Evolutionary conservation across 2,329 filamentous ascomycete genomes (phyloP), one percentile per base, ranked within the genome.

Genomic region (Thermomyces lanuginosus): DNA sequence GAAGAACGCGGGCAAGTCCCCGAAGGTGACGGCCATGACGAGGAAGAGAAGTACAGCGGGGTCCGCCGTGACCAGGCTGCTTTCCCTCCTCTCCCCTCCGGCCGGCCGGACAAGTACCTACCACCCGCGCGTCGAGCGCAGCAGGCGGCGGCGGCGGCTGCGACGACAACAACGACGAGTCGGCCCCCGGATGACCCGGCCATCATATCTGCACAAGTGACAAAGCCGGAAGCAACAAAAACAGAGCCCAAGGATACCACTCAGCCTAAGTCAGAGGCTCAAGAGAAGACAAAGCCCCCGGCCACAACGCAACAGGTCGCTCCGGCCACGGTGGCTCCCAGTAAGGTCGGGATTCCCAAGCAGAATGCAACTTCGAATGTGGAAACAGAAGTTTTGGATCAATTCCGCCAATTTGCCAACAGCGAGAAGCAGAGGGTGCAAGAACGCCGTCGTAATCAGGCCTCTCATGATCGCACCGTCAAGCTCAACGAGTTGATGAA

Each of bases 21-120:
- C 6, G 65, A 69, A 20, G 68, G 76, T 27, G 72, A 73, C 27
- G 75, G 71, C 8, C 53, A 66, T 15, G 81, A 92, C 37, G 89
- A 98, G 54, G 89, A 98, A 57, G 84, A 91, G 47, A 93, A 89
- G 48, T 95, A 95, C 56, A 93, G 84, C 46, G 86, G 86, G 47
- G 89, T 98, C 29, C 76, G 76, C 35, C 74, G 86, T 37, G 74
- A 79, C 21, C 45, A 50, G 21, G 44, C 46, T 30, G 58, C 61
- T 29, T 77, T 77, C 41, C 69, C 76, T 4, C 66, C 76, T n/a
- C 61, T 91, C 16, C 49, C 60, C 15, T 64, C 63, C 31, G 63
- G 66, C 6, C 61, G 63, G 28, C 52, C 65, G 12, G 72, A 72
- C 53, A 86, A 81, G 52, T 98, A 98, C 51, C 92, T 78, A 0